Evolutionary conservation across 139 green algal genomes (phyloP).

Genomic region (Monoraphidium neglectum): DNA sequence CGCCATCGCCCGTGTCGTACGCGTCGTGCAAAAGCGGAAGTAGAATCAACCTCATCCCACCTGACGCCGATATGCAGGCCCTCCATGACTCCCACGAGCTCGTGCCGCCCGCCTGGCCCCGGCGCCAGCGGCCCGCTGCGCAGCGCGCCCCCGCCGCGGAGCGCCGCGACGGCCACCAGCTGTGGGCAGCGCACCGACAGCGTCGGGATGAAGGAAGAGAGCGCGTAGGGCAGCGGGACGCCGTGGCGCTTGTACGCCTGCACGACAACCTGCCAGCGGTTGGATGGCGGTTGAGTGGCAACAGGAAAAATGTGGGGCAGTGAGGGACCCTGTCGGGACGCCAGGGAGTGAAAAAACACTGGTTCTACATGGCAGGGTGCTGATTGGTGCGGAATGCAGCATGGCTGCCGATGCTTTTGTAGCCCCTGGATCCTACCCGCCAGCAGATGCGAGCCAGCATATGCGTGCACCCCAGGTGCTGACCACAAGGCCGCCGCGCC

Average conservation of each 20-base stretch:
- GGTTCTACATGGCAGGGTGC: too few species aligned
- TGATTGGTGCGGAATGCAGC: too few species aligned
- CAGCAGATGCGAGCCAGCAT: too few species aligned
- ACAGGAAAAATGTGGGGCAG: too few species aligned
- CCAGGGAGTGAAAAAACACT: too few species aligned
- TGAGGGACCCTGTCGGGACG: too few species aligned
- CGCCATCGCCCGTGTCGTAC: too few species aligned
- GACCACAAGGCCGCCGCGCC: neutral
- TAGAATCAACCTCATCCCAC: too few species aligned
- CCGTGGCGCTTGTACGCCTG: slow-evolving; percentile 43
- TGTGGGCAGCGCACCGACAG: slow-evolving; percentile 41
- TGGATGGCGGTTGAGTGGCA: neutral
- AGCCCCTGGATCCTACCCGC: too few species aligned
- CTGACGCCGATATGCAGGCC: slow-evolving; percentile 14
- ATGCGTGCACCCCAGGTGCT: neutral
- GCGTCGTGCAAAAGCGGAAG: too few species aligned
- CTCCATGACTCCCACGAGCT: slow-evolving; percentile 13
- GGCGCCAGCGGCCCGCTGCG: neutral
- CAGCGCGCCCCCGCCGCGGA: neutral
- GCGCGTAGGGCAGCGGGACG: slow-evolving; percentile 36
- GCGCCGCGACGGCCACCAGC: slow-evolving; percentile 12
- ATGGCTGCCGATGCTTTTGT: too few species aligned
- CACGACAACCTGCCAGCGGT: slow-evolving; percentile 32
- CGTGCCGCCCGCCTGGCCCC: neutral
- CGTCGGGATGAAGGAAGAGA: slow-evolving; percentile 47